phyloP scores from a whole-genome alignment of 768 basidiomycete species.

The Kwoniella sp. region DNA sequence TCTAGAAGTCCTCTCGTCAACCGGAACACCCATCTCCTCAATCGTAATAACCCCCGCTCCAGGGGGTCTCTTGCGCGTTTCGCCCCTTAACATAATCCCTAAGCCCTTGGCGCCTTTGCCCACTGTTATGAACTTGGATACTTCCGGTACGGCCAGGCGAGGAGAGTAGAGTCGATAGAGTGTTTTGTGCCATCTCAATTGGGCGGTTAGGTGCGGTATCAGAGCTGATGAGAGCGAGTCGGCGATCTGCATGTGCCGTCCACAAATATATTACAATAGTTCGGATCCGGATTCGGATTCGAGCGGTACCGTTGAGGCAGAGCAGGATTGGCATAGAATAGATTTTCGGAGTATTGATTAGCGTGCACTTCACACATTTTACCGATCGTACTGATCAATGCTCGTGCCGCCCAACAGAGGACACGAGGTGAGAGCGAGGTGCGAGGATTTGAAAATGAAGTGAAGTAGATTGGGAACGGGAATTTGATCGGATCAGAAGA shows the following conservation, averaged over 20 bases:
- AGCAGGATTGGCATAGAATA: no score
- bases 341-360: no score
- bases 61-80: conserved; percentile 34
- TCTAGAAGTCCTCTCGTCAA: conserved; percentile 10
- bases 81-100: conserved; percentile 49
- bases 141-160: conserved; percentile 24
- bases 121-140: conserved; percentile 40
- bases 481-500: no score
- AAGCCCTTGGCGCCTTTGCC: conserved; percentile 52
- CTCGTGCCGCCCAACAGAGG: no score
- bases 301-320: no score
- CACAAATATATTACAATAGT: no score
- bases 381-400: no score
- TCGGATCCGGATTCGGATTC: no score
- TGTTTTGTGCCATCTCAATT: conserved; percentile 51
- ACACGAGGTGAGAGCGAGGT: no score
- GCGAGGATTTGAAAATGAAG: no score
- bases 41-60: conserved; percentile 31
- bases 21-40: conserved; percentile 39
- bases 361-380: no score
- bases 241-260: conserved; percentile 5
- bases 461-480: no score
- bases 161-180: conserved; percentile 36
- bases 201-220: conserved; percentile 40
- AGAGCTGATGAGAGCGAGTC: conserved; percentile 36